These are phyloP conservation scores for Fraxinus latifolia DNA, from an alignment of 305 asterid species.

Conservation along the genomic window DNA sequence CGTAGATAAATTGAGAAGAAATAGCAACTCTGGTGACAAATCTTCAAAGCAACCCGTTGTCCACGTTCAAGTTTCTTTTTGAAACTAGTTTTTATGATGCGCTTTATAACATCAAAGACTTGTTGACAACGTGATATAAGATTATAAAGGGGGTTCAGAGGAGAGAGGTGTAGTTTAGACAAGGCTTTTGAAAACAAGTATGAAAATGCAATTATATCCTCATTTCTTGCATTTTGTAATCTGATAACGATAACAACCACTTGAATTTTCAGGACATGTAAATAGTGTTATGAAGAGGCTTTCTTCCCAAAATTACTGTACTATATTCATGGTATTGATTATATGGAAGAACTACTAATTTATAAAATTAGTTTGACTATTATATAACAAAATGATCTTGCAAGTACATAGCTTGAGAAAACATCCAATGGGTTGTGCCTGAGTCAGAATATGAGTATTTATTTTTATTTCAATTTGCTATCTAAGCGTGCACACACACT, in stretches of 20 bases:
- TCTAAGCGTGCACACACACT: background rate
- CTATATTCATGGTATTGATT: background rate
- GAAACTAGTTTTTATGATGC: background rate
- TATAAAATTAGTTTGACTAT: background rate
- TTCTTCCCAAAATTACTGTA: background rate
- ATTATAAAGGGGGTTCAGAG: background rate
- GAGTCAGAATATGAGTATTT: background rate
- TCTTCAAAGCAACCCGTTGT: background rate
- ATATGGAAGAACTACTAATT: background rate
- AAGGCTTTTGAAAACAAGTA: background rate
- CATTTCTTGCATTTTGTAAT: background rate
- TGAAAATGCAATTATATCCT: background rate
- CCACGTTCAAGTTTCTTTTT: background rate
- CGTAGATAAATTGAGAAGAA: background rate
- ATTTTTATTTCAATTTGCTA: background rate
- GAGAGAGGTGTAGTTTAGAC: background rate
- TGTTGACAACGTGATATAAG: background rate
- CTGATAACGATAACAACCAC: background rate
- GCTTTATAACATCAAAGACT: background rate
- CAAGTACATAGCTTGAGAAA: background rate
- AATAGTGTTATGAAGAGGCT: background rate
- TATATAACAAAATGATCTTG: background rate
- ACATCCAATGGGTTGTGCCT: background rate
- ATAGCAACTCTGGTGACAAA: background rate
- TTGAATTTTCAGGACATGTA: background rate